phyloP scores from a whole-genome alignment of 2,329 filamentous ascomycete species.

The Sordariomycetes sp. region DNA sequence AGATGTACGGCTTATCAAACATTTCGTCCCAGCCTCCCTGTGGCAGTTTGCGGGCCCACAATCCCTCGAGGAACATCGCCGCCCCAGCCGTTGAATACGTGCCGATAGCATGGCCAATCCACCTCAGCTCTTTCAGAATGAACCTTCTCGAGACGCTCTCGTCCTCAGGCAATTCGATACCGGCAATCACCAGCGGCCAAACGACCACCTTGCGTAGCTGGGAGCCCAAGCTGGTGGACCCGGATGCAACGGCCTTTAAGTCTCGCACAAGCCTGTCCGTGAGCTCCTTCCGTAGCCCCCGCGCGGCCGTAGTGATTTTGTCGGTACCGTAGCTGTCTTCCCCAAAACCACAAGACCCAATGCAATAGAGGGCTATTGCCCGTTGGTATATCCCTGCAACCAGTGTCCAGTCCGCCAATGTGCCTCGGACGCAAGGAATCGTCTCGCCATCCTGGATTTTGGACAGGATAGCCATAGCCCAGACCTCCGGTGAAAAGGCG shows the following conservation, averaged over 20 bases:
- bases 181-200: conserved; percentile 16
- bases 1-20: conserved; percentile 2
- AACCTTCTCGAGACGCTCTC: conserved; percentile 8
- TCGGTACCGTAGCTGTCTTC: neutral
- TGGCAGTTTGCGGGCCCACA: conserved; percentile 3
- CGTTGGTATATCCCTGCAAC: conserved; percentile 10
- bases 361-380: conserved; percentile 13
- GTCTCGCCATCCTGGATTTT: no score
- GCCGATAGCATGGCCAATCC: neutral
- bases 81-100: neutral
- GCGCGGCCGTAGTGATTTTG: neutral
- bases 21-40: neutral
- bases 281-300: neutral
- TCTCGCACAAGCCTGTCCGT: neutral
- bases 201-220: conserved; percentile 11
- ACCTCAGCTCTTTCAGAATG: conserved; percentile 3
- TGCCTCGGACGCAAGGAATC: neutral
- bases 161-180: conserved; percentile 9
- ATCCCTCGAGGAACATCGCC: neutral
- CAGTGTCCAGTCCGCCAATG: conserved; percentile 7
- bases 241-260: neutral
- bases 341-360: conserved; percentile 3
- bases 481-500: conserved; percentile 11
- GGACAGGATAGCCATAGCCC: conserved; percentile 4
- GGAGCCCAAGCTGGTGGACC: neutral